phyloP scores from a whole-genome alignment of 768 basidiomycete species.

The Kwoniella sp. region DNA sequence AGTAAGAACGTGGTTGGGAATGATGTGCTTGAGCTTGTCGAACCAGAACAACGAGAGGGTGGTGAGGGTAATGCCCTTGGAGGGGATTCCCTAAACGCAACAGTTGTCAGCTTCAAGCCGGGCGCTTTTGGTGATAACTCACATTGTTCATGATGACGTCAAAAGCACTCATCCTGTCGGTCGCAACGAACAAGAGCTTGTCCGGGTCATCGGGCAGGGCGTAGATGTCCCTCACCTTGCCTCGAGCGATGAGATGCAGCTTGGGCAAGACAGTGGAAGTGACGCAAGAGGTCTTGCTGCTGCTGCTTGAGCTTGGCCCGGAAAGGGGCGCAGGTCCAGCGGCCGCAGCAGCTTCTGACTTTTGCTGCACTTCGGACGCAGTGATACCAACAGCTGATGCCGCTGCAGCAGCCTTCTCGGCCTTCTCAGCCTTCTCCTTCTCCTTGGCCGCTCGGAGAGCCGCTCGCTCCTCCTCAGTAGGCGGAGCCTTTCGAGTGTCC shows the following conservation, averaged over 20 bases:
- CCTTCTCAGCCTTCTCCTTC: conserved; percentile 45
- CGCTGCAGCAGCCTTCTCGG: conserved; percentile 27
- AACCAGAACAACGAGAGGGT: conserved; percentile 95
- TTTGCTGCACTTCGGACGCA: conserved; percentile 8
- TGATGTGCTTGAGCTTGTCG: conserved; percentile 66
- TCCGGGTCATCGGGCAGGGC: conserved; percentile 57
- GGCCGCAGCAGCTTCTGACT: conserved; percentile 8
- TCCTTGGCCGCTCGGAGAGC: conserved; percentile 37
- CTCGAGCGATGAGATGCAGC: conserved; percentile 71
- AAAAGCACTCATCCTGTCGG: conserved; percentile 93
- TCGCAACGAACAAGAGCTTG: conserved; percentile 81
- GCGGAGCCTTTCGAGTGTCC: conserved; percentile 28
- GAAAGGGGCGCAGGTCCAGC: conserved; percentile 12
- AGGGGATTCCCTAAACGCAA: conserved; percentile 73
- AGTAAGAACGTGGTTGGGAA: conserved; percentile 86
- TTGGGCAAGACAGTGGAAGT: conserved; percentile 48
- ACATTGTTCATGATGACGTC: conserved; percentile 93
- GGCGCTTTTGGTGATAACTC: conserved; percentile 46
- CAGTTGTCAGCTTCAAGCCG: conserved; percentile 8
- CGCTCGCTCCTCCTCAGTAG: conserved; percentile 44
- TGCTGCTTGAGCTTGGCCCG: conserved; percentile 14
- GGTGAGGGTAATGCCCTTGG: conserved; percentile 85
- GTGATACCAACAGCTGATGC: conserved; percentile 2
- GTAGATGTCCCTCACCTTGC: conserved; percentile 97
- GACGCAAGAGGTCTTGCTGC: conserved; percentile 8